Conservation (phyloP, 805 yeast species). For the Metschnikowia aberdeeniae region DNA sequence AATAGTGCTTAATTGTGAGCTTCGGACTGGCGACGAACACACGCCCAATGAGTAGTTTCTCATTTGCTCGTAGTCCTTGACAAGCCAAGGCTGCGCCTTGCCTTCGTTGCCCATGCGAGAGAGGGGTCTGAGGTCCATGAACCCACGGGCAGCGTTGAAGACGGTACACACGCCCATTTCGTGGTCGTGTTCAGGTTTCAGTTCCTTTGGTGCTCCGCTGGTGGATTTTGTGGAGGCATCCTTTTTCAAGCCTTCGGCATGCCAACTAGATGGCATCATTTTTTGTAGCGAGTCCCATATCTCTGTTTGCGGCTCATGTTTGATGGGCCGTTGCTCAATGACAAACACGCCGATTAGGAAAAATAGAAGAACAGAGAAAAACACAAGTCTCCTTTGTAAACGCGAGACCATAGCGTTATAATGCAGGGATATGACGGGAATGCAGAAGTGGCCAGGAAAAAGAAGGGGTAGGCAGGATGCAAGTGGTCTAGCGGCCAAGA, state of each 20-base stretch:
- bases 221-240: neutral
- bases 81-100: constrained; percentile 51
- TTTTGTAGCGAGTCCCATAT: constrained; percentile 12
- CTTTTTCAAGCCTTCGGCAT: neutral
- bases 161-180: constrained; percentile 40
- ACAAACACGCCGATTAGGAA: constrained; percentile 15
- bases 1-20: constrained; percentile 21
- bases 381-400: constrained; percentile 8
- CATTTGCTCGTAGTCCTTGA: constrained; percentile 67
- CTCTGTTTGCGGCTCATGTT: constrained; percentile 6
- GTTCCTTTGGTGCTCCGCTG: neutral
- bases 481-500: no score
- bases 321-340: constrained; percentile 15
- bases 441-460: neutral
- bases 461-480: no score
- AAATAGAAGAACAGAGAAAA: constrained; percentile 11
- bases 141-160: constrained; percentile 40
- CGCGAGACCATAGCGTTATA: constrained; percentile 11
- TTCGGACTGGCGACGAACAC: constrained; percentile 53
- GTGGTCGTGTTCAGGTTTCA: constrained; percentile 7
- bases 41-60: constrained; percentile 72
- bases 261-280: constrained; percentile 6
- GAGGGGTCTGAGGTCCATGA: constrained; percentile 51
- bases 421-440: neutral
- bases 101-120: constrained; percentile 46